These are phyloP conservation scores for Candida montana DNA, from an alignment of 805 yeast genomes.

Conservation along the genomic window DNA sequence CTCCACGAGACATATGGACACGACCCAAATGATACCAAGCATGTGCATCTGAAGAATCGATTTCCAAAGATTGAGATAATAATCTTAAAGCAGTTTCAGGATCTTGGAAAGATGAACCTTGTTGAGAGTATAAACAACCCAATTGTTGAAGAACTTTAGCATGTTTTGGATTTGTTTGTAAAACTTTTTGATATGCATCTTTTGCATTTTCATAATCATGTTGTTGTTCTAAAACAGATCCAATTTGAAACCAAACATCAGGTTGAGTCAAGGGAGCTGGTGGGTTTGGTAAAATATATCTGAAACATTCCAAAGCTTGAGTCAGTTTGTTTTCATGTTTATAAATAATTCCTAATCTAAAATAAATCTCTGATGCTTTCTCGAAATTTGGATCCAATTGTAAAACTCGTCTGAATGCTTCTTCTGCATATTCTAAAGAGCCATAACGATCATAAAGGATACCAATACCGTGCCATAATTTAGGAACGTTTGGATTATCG, in stretches of 20 bases:
- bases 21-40: slow-evolving; percentile 97
- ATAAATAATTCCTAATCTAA: slow-evolving; percentile 92
- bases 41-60: slow-evolving; percentile 88
- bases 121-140: slow-evolving; percentile 88
- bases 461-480: slow-evolving; percentile 98
- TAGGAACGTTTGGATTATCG: slow-evolving; percentile 92
- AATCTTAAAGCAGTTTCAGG: slow-evolving; percentile 79
- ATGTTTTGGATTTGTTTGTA: slow-evolving; percentile 85
- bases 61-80: slow-evolving; percentile 80
- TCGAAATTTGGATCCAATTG: slow-evolving; percentile 96
- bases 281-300: slow-evolving; percentile 83
- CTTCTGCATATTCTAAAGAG: slow-evolving; percentile 94
- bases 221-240: slow-evolving; percentile 90
- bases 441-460: slow-evolving; percentile 95
- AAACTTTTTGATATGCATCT: slow-evolving; percentile 92
- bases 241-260: slow-evolving; percentile 98
- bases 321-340: slow-evolving; percentile 87
- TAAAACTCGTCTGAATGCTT: slow-evolving; percentile 92
- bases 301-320: slow-evolving; percentile 90
- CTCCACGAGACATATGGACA: slow-evolving; percentile 93
- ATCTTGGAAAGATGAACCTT: slow-evolving; percentile 63
- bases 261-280: slow-evolving; percentile 95
- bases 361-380: slow-evolving; percentile 93
- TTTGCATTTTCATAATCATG: slow-evolving; percentile 87
- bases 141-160: slow-evolving; percentile 94